phyloP scores from a whole-genome alignment of 2,329 filamentous ascomycete genomes.

The Xylaria sp. region DNA sequence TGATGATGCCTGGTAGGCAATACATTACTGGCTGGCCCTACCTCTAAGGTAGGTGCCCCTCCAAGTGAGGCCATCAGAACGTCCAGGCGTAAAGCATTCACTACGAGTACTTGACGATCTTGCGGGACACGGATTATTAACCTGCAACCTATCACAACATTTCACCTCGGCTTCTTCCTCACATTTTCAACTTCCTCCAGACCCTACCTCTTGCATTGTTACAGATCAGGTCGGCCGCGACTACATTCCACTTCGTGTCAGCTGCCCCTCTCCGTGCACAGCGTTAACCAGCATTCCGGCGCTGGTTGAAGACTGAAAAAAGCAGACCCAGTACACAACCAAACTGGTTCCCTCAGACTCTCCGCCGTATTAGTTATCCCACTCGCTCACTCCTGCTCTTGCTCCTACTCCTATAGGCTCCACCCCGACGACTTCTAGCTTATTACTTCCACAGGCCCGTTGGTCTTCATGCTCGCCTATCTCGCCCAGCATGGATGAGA shows the following conservation, averaged over 20 bases:
- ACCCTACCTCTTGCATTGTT: too few relatives aligned
- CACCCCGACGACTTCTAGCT: too few relatives aligned
- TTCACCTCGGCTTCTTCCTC: neutral
- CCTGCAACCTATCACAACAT: neutral
- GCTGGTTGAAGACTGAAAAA: too few relatives aligned
- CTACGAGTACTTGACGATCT: neutral
- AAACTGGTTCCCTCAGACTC: too few relatives aligned
- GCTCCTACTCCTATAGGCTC: neutral
- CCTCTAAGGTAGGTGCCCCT: neutral
- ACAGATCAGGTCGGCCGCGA: too few relatives aligned
- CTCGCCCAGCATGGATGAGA: conserved; percentile 56
- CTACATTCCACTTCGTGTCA: too few relatives aligned
- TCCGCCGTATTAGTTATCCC: too few relatives aligned
- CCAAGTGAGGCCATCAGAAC: neutral
- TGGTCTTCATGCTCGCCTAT: neutral
- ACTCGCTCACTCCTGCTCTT: neutral
- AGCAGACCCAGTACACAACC: too few relatives aligned
- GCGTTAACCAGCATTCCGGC: too few relatives aligned
- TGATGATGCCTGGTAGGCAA: neutral
- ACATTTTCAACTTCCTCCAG: neutral
- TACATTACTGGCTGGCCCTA: neutral
- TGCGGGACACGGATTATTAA: neutral
- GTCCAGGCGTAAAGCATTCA: neutral
- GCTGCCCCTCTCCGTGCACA: too few relatives aligned
- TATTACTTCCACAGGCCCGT: neutral